Evolutionary conservation across 2,329 filamentous ascomycete species (phyloP).

Genomic region (Periglandula ipomoeae): DNA sequence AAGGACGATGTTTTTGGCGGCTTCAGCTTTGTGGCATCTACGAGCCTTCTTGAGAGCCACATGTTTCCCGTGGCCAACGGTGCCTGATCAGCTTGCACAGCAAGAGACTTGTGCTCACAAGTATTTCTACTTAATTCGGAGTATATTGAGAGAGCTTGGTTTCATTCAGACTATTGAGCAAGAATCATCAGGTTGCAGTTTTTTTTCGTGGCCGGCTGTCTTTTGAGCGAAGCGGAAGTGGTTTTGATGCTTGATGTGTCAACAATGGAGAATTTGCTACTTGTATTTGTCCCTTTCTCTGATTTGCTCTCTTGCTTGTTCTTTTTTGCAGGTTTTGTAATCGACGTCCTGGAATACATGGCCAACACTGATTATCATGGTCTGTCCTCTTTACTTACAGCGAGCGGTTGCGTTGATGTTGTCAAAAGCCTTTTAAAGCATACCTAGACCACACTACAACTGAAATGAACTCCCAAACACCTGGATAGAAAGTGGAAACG

Average conservation of each 20-base stretch:
- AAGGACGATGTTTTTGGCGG: constrained; percentile 53
- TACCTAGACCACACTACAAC: neutral
- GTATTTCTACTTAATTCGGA: neutral
- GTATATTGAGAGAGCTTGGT: neutral
- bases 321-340: no score
- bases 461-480: neutral
- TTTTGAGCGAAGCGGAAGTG: no score
- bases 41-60: constrained; percentile 43
- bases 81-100: neutral
- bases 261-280: no score
- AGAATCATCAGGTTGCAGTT: no score
- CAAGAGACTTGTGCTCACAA: neutral
- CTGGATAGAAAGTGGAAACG: neutral
- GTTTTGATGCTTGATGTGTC: no score
- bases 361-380: neutral
- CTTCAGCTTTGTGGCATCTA: constrained; percentile 54
- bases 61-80: constrained; percentile 24
- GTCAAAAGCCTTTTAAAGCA: neutral
- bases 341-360: neutral
- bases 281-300: neutral
- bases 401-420: neutral
- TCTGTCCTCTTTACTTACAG: neutral
- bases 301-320: neutral
- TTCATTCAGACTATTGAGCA: no score
- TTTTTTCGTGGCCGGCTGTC: no score